A percentile compares a stretch with the other conserved stretches of the same genome.
These are phyloP conservation scores for Aureobasidium uvarum DNA, from an alignment of 2,329 filamentous ascomycete species.

Conservation along the genomic window DNA sequence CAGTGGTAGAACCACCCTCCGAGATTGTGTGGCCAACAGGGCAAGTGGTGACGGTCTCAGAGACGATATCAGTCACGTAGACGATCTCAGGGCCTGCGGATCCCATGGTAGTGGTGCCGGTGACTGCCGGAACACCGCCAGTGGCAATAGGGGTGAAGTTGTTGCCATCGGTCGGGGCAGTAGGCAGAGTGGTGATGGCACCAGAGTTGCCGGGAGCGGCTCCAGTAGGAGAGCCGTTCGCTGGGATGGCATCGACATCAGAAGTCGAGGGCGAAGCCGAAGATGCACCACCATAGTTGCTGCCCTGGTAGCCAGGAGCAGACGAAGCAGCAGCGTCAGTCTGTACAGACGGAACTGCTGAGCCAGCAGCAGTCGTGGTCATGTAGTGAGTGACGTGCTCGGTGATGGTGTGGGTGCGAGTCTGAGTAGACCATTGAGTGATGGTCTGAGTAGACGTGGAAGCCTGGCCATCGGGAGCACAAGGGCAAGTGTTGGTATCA, in stretches of 20 bases:
- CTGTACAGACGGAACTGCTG: not conserved
- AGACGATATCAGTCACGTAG: slow-evolving; percentile 26
- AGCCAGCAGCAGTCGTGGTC: slow-evolving; percentile 18
- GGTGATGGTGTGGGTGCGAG: slow-evolving; percentile 10
- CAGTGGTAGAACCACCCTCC: slow-evolving; percentile 12
- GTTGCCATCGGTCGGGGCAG: not conserved
- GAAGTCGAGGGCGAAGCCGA: slow-evolving; percentile 14
- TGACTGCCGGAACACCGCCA: not conserved
- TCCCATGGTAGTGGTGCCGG: slow-evolving; percentile 13
- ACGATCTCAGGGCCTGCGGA: slow-evolving; percentile 7
- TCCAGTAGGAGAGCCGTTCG: slow-evolving; percentile 1
- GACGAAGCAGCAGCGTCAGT: slow-evolving; percentile 9
- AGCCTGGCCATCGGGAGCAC: slow-evolving; percentile 2
- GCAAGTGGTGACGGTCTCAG: slow-evolving; percentile 24
- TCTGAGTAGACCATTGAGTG: slow-evolving; percentile 19
- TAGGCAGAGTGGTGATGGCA: slow-evolving; percentile 11
- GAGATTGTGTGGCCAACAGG: slow-evolving; percentile 22
- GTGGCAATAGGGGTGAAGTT: slow-evolving; percentile 1
- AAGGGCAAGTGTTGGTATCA: slow-evolving; percentile 22
- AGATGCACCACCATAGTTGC: not conserved
- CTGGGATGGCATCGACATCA: slow-evolving; percentile 1
- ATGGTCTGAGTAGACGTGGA: slow-evolving; percentile 9
- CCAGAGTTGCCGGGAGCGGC: not conserved
- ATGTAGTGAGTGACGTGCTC: slow-evolving; percentile 8
- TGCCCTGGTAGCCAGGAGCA: not conserved